Percentiles rank a stretch among this genome's conserved stretches.
Evolutionary conservation across 2,329 filamentous ascomycete species (phyloP).

Genomic region (Sporothrix inflata): DNA sequence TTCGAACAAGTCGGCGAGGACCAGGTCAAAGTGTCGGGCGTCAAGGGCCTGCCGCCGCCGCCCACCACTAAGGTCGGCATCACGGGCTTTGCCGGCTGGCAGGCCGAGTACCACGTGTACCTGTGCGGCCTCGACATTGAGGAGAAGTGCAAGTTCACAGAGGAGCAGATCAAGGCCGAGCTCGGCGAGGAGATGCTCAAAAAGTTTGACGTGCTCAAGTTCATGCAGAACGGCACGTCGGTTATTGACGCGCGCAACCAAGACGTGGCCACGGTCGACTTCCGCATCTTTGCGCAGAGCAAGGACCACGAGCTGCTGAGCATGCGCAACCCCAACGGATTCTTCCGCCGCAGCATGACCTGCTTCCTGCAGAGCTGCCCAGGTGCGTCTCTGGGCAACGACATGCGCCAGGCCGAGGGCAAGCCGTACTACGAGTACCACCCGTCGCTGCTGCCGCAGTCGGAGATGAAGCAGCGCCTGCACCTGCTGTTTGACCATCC

Average conservation of each 20-base stretch:
- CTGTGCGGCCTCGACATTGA: slow-evolving; percentile 32
- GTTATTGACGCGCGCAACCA: slow-evolving; percentile 40
- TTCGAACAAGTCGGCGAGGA: slow-evolving; percentile 51
- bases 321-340: slow-evolving; percentile 33
- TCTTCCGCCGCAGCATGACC: slow-evolving; percentile 37
- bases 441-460: slow-evolving; percentile 37
- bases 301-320: slow-evolving; percentile 38
- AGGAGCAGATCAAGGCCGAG: slow-evolving; percentile 40
- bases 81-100: slow-evolving; percentile 37
- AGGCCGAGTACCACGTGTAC: slow-evolving; percentile 36
- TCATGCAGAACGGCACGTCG: slow-evolving; percentile 40
- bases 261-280: slow-evolving; percentile 43
- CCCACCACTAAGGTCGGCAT: slow-evolving; percentile 41
- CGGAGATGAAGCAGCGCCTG: slow-evolving; percentile 36
- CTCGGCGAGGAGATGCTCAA: slow-evolving; percentile 34
- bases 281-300: slow-evolving; percentile 47
- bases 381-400: slow-evolving; percentile 37
- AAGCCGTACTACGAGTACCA: slow-evolving; percentile 39
- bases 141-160: slow-evolving; percentile 34
- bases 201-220: slow-evolving; percentile 37
- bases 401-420: slow-evolving; percentile 36
- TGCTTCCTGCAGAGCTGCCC: slow-evolving; percentile 37
- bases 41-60: slow-evolving; percentile 42
- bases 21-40: slow-evolving; percentile 41
- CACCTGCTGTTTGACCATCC: slow-evolving; percentile 34